Evolutionary conservation across 2,329 filamentous ascomycete genomes (phyloP).

Genomic region (Paramyrothecium sp.): DNA sequence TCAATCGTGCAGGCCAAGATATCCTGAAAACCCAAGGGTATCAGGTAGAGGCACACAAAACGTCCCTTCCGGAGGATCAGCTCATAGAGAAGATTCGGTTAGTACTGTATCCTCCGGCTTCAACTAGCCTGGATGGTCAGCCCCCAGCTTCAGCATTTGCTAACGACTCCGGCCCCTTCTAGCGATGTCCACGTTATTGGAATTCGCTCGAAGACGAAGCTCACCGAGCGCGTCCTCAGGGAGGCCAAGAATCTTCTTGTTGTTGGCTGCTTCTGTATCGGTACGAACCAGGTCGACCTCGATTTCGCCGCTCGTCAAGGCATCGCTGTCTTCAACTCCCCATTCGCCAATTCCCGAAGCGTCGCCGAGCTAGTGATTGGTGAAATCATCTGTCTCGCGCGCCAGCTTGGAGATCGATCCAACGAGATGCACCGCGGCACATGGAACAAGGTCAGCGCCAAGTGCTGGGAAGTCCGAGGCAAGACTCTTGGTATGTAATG

Average conservation of each 20-base stretch:
- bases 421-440: conserved; percentile 90
- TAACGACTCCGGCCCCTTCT: conserved; percentile 8
- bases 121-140: not conserved
- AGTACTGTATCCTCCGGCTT: conserved; percentile 23
- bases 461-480: conserved; percentile 97
- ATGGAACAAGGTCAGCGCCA: conserved; percentile 97
- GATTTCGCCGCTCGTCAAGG: conserved; percentile 79
- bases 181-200: conserved; percentile 97
- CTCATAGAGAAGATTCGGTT: conserved; percentile 95
- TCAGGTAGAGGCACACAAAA: conserved; percentile 90
- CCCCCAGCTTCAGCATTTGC: conserved; percentile 7
- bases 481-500: conserved; percentile 76
- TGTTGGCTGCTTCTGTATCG: conserved; percentile 98
- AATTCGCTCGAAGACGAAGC: conserved; percentile 96
- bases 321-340: conserved; percentile 98
- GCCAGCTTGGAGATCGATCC: conserved; percentile 90
- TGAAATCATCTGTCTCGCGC: conserved; percentile 88
- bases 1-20: conserved; percentile 85
- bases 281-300: conserved; percentile 92
- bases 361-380: conserved; percentile 94
- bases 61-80: conserved; percentile 85
- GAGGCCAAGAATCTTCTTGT: conserved; percentile 94
- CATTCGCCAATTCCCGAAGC: conserved; percentile 95
- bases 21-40: conserved; percentile 86
- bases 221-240: conserved; percentile 78